Percentiles rank a stretch among this genome's conserved stretches.
phyloP scores from a whole-genome alignment of 805 yeast species.

The Kluyveromyces dobzhanskii region DNA sequence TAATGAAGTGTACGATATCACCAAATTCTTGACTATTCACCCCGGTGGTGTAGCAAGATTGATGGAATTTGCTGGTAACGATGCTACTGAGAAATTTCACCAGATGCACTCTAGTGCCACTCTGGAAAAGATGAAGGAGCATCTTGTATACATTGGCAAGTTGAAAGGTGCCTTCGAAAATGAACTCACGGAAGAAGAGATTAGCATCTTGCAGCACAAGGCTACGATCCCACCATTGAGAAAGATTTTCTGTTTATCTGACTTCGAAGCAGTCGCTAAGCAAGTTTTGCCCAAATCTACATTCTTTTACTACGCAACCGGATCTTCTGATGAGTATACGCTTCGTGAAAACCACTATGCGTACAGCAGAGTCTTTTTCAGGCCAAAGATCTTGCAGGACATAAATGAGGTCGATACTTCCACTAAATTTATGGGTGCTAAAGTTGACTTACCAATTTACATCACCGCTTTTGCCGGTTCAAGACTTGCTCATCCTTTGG shows the following conservation, averaged over 20 bases:
- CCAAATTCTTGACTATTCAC: conserved; percentile 69
- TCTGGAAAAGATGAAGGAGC: conserved; percentile 11
- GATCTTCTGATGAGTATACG: conserved; percentile 42
- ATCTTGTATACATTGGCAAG: conserved; percentile 11
- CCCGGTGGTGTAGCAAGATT: conserved; percentile 83
- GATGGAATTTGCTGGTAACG: conserved; percentile 72
- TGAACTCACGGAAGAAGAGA: conserved; percentile 12
- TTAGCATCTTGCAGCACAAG: conserved; percentile 9
- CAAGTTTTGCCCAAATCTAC: conserved; percentile 28
- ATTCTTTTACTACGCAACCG: conserved; percentile 39
- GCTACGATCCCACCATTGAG: conserved; percentile 26
- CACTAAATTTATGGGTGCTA: conserved; percentile 43
- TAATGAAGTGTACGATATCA: conserved; percentile 72
- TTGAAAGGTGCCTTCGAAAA: conserved; percentile 11
- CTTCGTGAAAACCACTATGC: conserved; percentile 37
- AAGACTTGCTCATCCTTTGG: conserved; percentile 36
- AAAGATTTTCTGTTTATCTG: conserved; percentile 29
- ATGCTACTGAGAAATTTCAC: conserved; percentile 51
- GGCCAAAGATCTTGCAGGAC: conserved; percentile 36
- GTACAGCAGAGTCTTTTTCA: conserved; percentile 35
- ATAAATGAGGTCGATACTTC: conserved; percentile 30
- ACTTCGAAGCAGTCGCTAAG: conserved; percentile 35
- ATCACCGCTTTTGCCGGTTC: conserved; percentile 42
- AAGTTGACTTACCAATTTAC: conserved; percentile 39
- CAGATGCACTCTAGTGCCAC: conserved; percentile 28